These are phyloP conservation scores for Saturnispora ahearnii DNA, from an alignment of 805 yeast genomes.

Conservation along the genomic window DNA sequence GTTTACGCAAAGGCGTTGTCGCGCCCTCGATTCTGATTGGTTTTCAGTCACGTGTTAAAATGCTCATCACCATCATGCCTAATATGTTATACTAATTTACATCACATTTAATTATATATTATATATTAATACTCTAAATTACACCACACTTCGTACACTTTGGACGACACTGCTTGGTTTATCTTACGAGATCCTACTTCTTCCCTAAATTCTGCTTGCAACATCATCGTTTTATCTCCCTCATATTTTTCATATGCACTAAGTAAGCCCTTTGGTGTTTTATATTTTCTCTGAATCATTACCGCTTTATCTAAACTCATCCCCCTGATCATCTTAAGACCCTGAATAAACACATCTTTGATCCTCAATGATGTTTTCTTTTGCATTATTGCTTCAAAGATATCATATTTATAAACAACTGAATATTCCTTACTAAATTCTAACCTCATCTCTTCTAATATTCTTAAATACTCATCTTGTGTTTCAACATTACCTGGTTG, in stretches of 20 bases:
- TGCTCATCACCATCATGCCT: background rate
- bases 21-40: constrained; percentile 3
- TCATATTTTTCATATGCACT: constrained; percentile 32
- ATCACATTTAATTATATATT: too few species aligned
- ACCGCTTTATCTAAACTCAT: constrained; percentile 79
- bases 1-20: background rate
- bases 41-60: background rate
- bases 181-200: constrained; percentile 46
- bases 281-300: constrained; percentile 58
- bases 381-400: constrained; percentile 59
- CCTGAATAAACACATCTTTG: constrained; percentile 61
- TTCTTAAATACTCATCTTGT: constrained; percentile 41
- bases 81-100: too few species aligned
- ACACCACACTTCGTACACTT: constrained; percentile 50
- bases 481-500: constrained; percentile 41
- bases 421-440: constrained; percentile 20
- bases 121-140: background rate
- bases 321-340: constrained; percentile 76
- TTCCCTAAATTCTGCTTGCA: constrained; percentile 27
- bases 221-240: constrained; percentile 25
- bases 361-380: constrained; percentile 66
- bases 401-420: constrained; percentile 39
- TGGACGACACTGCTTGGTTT: constrained; percentile 41
- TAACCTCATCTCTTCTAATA: constrained; percentile 34
- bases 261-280: constrained; percentile 60